A percentile compares a stretch with the other conserved stretches of the same genome.
phyloP scores from a whole-genome alignment of 768 basidiomycete species.

The Hericium alpestre region DNA sequence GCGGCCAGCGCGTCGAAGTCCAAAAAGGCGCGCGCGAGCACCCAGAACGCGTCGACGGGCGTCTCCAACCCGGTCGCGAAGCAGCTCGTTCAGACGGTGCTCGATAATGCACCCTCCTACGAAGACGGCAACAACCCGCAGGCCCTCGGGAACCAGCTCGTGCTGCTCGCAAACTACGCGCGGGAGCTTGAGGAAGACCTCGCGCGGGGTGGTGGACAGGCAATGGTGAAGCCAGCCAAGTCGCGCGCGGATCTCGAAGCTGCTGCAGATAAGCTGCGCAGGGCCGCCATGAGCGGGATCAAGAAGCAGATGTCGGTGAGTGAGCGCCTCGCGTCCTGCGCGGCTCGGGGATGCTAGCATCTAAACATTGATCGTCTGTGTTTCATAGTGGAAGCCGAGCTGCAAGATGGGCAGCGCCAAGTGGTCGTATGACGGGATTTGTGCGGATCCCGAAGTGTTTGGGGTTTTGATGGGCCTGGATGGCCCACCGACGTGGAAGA shows the following conservation, averaged over 20 bases:
- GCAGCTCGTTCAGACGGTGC: constrained; percentile 27
- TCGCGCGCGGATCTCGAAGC: constrained; percentile 27
- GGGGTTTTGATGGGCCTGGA: constrained; percentile 31
- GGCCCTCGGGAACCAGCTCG: constrained; percentile 18
- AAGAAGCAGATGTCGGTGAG: constrained; percentile 36
- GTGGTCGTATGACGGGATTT: constrained; percentile 45
- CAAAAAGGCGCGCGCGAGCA: constrained; percentile 21
- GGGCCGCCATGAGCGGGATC: constrained; percentile 37
- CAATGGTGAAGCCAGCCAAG: constrained; percentile 15
- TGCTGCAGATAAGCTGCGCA: constrained; percentile 34
- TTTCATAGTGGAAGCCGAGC: constrained; percentile 37
- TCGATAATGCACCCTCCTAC: constrained; percentile 27
- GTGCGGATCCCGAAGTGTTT: constrained; percentile 36
- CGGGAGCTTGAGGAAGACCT: constrained; percentile 19
- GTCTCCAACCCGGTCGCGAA: constrained; percentile 22
- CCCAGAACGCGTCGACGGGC: constrained; percentile 1
- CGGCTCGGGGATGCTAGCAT: background rate
- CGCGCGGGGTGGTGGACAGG: background rate
- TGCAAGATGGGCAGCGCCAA: constrained; percentile 37
- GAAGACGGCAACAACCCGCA: constrained; percentile 26
- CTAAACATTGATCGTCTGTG: background rate
- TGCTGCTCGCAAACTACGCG: constrained; percentile 25
- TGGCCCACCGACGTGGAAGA: constrained; percentile 38
- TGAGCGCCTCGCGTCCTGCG: background rate
- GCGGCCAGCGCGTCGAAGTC: constrained; percentile 8